These are phyloP conservation scores for Daedaleopsis nitida DNA, from an alignment of 768 basidiomycete genomes.

Conservation along the genomic window DNA sequence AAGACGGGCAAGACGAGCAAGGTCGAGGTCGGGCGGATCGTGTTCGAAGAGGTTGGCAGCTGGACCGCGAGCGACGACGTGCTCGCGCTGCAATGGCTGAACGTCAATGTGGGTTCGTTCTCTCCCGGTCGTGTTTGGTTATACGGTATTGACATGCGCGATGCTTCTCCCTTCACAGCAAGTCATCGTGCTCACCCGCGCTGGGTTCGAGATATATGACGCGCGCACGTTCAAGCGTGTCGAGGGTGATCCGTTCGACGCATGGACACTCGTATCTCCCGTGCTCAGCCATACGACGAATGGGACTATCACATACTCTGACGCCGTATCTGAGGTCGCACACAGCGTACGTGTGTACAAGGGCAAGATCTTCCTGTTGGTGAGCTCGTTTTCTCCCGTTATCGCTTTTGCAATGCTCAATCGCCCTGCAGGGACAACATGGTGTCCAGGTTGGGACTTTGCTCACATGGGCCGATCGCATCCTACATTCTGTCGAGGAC, in stretches of 20 bases:
- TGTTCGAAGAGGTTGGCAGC: slow-evolving; percentile 59
- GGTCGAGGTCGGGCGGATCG: slow-evolving; percentile 64
- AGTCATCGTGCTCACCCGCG: slow-evolving; percentile 61
- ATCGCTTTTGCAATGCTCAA: neutral
- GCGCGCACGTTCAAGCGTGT: slow-evolving; percentile 54
- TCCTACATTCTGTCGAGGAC: slow-evolving; percentile 77
- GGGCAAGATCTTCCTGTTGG: slow-evolving; percentile 88
- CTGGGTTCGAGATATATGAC: slow-evolving; percentile 71
- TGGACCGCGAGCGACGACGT: slow-evolving; percentile 67
- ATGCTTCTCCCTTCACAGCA: slow-evolving; percentile 47
- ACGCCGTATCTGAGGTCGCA: slow-evolving; percentile 54
- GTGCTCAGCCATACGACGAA: slow-evolving; percentile 48
- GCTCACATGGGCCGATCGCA: slow-evolving; percentile 93
- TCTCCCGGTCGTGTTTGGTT: slow-evolving; percentile 1
- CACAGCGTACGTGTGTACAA: slow-evolving; percentile 84
- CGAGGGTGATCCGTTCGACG: slow-evolving; percentile 63
- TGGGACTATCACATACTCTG: slow-evolving; percentile 49
- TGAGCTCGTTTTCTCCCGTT: slow-evolving; percentile 41
- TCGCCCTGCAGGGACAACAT: slow-evolving; percentile 52
- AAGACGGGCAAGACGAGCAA: slow-evolving; percentile 62
- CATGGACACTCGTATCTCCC: slow-evolving; percentile 56
- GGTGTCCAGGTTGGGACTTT: slow-evolving; percentile 81
- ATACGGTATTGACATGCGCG: neutral
- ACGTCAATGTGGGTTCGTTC: slow-evolving; percentile 72
- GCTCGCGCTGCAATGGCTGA: slow-evolving; percentile 85